Base-by-base conservation (phyloP, 1,139 yeast species). In the Nakaseomyces sp. region DNA sequence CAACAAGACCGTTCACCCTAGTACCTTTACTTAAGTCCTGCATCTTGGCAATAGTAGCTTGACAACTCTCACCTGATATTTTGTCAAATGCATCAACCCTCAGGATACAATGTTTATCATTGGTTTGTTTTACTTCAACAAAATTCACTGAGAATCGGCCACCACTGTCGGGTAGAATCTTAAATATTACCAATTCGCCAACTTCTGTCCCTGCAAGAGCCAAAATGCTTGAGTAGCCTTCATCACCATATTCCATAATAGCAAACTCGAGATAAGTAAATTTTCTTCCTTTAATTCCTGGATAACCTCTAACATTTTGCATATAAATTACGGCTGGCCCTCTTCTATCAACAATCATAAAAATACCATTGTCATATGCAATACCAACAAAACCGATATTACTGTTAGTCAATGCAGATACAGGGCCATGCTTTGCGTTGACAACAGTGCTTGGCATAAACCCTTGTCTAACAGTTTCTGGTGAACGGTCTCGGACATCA, bases 381-480 rank as follows among this genome's bases (percentile, higher is more conserved):
- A 86, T 69, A 0, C 88, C 95, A 4, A 84, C 86, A 67, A 91
- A 88, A 0, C 96, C 96, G 42, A 87, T 71, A 50, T 83, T 76
- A 50, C 89, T 80, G 62, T 84, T 74, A 45, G 73, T 72, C 41
- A 89, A 54, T 1, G 85, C 75, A 0, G 89, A 70, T 3, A 84
- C 79, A 26, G 50, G 49, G 0, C 72, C 75, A 5, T 69, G 67
- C n/a, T 61, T 55, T 1, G 73, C 67, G 43, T 72, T 71, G 2
- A 84, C 57, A n/a, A 75, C 70, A 38, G 76, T 71, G 19, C 70
- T 68, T 0, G 97, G 97, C 54, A 87, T 64, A 55, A 87, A 88
- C 0, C 87, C 88, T 47, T 76, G 79, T 46, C 67, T 70, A 4
- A 77, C 42, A 40, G 67, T 66, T 9, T 69, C 56, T 1, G 77